Evolutionary conservation across 768 basidiomycete genomes (phyloP), one percentile per base, ranked within the genome.

Genomic region (Russula sp.): DNA sequence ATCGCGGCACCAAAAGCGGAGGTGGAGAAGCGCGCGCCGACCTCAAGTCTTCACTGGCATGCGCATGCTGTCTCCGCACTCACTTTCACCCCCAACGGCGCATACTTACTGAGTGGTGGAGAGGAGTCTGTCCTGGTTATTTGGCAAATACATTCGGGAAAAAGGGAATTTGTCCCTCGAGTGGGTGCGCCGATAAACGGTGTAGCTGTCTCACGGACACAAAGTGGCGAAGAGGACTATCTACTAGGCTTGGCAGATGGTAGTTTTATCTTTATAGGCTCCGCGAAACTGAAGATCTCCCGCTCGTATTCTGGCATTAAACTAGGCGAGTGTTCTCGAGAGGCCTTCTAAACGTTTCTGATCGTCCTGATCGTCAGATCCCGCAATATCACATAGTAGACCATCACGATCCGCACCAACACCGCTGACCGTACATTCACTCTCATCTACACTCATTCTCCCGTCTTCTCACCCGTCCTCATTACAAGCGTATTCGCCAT

Each of bases 71-170:
- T 98, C 18, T 85, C 89, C 3, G 87, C 92, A 1, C 72, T 99
- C 32, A 78, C 85, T 0, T 99, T 98, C 73, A 90, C 93, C 0
- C 74, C 86, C 13, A 94, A 96, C 66, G 97, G 97, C 13, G 88
- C 93, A 8, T 96, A 97, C 72, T 74, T 99, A 18, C 75, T 98
- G 51, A 95, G 90, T 63, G 96, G 93, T 64, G 97, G 97, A 48
- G 93, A 97, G 73, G 97, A 98, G 72, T 83, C 89, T 36, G 96
- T 98, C 10, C 74, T 99, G n/a, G 95, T 98, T 42, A 87, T 96
- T 61, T 99, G 97, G 97, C 93, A 97, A 70, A 72, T 99, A 45
- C 87, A 92, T 65, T 84, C 87, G 0, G 90, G 90, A 5, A 90
- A 85, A 73, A 87, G 86, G 70, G 94, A 97, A 72, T 98, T 92